phyloP scores from a whole-genome alignment of 164 flowering plant species.

The Malania oleifera region DNA sequence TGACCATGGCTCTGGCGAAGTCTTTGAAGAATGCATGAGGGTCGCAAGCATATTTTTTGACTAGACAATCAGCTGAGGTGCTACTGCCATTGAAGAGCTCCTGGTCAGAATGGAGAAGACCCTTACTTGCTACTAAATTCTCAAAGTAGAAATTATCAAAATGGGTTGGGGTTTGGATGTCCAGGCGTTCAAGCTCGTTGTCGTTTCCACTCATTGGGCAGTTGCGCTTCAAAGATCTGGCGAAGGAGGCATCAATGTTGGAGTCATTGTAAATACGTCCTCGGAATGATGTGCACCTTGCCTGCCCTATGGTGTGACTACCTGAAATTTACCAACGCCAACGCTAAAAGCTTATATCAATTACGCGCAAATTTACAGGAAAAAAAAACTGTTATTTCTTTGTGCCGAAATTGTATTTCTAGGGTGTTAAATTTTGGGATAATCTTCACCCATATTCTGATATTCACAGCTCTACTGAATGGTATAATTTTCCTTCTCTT shows the following conservation, averaged over 20 bases:
- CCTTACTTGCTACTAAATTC: slow-evolving; percentile 23
- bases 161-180: slow-evolving; percentile 16
- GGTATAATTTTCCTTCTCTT: no score
- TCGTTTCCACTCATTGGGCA: slow-evolving; percentile 28
- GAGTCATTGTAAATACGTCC: slow-evolving; percentile 24
- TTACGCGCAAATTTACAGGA: not conserved
- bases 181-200: slow-evolving; percentile 18
- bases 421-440: no score
- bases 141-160: slow-evolving; percentile 26
- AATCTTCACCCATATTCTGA: no score
- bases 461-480: no score
- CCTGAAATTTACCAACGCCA: slow-evolving; percentile 19
- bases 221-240: slow-evolving; percentile 8
- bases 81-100: slow-evolving; percentile 23
- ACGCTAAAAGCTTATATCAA: no score
- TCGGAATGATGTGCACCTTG: slow-evolving; percentile 30
- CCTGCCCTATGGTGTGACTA: slow-evolving; percentile 35
- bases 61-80: slow-evolving; percentile 12
- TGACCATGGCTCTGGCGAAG: slow-evolving; percentile 27
- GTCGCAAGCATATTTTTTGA: slow-evolving; percentile 15
- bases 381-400: not conserved
- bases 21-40: slow-evolving; percentile 15
- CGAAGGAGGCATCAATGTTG: slow-evolving; percentile 25
- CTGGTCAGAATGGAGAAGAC: slow-evolving; percentile 32
- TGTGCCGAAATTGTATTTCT: no score